These are phyloP conservation scores for Bruguiera sexangula DNA, from an alignment of 345 rosid species.

Conservation along the genomic window DNA sequence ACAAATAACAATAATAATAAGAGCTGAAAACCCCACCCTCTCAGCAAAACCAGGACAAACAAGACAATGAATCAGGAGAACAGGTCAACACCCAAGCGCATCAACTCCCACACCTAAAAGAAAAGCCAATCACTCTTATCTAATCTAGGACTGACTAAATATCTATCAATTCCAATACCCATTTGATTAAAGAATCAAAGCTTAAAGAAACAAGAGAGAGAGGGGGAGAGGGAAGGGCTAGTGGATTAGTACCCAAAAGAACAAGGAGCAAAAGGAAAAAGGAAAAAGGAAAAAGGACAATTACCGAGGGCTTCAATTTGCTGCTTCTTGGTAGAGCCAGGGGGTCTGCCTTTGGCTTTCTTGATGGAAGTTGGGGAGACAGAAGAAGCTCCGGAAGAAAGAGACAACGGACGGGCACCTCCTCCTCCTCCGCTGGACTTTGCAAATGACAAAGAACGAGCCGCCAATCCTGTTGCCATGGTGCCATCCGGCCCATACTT, in stretches of 20 bases:
- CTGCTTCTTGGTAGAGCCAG: constrained; percentile 70
- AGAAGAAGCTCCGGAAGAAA: constrained; percentile 19
- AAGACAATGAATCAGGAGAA: not conserved
- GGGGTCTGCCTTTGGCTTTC: constrained; percentile 86
- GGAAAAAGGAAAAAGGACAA: not conserved
- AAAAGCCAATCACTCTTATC: too few relatives aligned
- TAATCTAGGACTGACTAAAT: too few relatives aligned
- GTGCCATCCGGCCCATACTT: constrained; percentile 63
- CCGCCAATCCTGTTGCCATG: constrained; percentile 37
- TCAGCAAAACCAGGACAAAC: too few relatives aligned
- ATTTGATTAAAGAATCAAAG: too few relatives aligned
- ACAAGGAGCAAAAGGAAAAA: not conserved
- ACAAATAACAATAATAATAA: too few relatives aligned
- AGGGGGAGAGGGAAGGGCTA: too few relatives aligned
- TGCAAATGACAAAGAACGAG: constrained; percentile 20
- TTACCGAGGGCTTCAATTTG: constrained; percentile 57
- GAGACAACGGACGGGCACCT: constrained; percentile 27
- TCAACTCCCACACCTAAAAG: too few relatives aligned
- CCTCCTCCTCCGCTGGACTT: constrained; percentile 14
- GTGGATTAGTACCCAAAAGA: not conserved
- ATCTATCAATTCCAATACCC: too few relatives aligned
- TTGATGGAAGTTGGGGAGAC: constrained; percentile 42
- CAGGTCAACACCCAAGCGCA: not conserved
- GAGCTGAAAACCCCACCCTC: too few relatives aligned
- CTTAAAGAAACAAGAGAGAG: too few relatives aligned